A percentile compares a stretch with the other conserved stretches of the same genome.
phyloP scores from a whole-genome alignment of 1,284 basidiomycete genomes.

The Pseudozyma thailandica region DNA sequence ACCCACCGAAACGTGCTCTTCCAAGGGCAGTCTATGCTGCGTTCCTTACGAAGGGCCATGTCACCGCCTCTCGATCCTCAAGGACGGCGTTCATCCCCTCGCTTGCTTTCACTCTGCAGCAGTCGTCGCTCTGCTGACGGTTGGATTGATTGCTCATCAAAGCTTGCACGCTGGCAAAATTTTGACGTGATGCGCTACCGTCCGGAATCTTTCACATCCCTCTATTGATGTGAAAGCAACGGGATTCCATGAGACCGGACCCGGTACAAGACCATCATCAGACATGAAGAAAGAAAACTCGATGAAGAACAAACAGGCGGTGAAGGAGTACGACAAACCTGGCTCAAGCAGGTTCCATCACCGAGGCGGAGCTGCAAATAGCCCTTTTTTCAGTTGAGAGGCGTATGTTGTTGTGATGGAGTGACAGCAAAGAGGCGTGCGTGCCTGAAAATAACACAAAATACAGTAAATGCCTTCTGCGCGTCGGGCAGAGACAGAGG shows the following conservation, averaged over 20 bases:
- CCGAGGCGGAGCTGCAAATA: conserved; percentile 33
- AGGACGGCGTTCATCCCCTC: no score
- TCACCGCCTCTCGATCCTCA: no score
- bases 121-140: no score
- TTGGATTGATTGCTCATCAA: no score
- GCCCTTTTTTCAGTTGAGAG: conserved; percentile 1
- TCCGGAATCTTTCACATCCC: not conserved
- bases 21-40: no score
- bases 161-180: no score
- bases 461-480: conserved; percentile 5
- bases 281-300: not conserved
- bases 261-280: not conserved
- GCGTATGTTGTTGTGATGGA: conserved; percentile 16
- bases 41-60: no score
- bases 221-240: not conserved
- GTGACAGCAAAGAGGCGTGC: conserved; percentile 3
- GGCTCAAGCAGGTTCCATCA: conserved; percentile 38
- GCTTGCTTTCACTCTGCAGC: no score
- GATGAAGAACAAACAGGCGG: not conserved
- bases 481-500: conserved; percentile 21
- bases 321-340: not conserved
- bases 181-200: no score
- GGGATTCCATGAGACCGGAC: no score
- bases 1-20: no score
- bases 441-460: conserved; percentile 4